Evolutionary conservation across 805 yeast species (phyloP).

Genomic region (Sugiyamaella valdiviana): DNA sequence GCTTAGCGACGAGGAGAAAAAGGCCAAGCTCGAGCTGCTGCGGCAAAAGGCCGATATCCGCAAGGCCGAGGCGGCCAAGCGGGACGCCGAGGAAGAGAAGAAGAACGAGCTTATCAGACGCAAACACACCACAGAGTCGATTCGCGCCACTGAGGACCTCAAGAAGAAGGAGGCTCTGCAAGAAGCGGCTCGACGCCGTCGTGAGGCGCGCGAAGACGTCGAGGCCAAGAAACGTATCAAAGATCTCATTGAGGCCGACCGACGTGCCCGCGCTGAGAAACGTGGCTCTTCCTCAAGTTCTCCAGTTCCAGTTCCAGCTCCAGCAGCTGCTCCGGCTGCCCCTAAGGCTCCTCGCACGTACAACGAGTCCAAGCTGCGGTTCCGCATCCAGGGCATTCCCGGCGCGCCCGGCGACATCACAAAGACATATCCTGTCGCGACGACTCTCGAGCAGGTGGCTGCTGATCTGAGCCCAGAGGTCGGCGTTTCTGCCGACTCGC

Average conservation of each 20-base stretch:
- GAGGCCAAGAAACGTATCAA: constrained; percentile 28
- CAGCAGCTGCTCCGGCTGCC: constrained; percentile 9
- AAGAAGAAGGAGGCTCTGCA: constrained; percentile 28
- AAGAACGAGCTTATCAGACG: constrained; percentile 27
- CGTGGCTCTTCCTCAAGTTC: constrained; percentile 9
- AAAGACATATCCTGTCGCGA: constrained; percentile 24
- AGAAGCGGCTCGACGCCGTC: constrained; percentile 28
- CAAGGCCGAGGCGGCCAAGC: constrained; percentile 29
- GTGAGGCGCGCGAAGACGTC: constrained; percentile 28
- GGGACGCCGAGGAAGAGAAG: constrained; percentile 25
- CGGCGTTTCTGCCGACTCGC: constrained; percentile 17
- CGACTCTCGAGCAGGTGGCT: constrained; percentile 28
- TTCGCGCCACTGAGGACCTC: constrained; percentile 26
- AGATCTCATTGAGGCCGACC: constrained; percentile 33
- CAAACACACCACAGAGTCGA: constrained; percentile 28
- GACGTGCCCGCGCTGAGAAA: constrained; percentile 17
- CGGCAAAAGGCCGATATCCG: constrained; percentile 28
- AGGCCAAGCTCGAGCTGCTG: constrained; percentile 27
- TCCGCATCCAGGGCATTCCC: constrained; percentile 17
- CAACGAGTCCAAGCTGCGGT: background rate
- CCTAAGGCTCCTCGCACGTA: constrained; percentile 1
- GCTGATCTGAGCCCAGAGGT: constrained; percentile 21
- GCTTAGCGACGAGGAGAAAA: constrained; percentile 28
- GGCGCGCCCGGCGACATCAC: constrained; percentile 22
- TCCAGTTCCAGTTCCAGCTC: constrained; percentile 12